Base-by-base conservation (phyloP, 345 rosid species). In the Trapa bicornis region DNA sequence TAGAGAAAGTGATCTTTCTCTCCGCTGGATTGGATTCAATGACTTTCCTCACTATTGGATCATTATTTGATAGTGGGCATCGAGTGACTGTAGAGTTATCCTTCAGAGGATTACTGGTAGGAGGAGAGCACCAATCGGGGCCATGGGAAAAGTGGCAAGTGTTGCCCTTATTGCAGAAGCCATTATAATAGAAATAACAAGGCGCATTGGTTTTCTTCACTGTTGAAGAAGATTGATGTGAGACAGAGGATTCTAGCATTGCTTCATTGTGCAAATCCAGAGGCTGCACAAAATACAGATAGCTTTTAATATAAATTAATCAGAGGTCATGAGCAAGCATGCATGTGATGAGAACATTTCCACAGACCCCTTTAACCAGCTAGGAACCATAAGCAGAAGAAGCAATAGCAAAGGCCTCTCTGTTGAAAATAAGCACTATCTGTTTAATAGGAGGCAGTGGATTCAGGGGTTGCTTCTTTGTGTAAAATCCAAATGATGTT, bases 141-240 rank as follows among this genome's bases (percentile, higher is more conserved):
- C 77, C 86, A 72, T 83, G 92, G 37, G 70, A 71, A 69, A 75
- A 87, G 39, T 81, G 71, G 75, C 92, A 87, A 56, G 53, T 72
- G 43, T 77, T 82, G 10, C 87, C 89, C 79, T 83, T 83, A 39
- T 66, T 66, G 71, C 89, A 87, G 73, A 75, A 65, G 9, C 86
- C 82, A 65, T 75, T 80, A 71, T 75, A 81, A 69, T 81, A 83
- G 68, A 83, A 87, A 62, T 79, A 73, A 74, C 89, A 84, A 45
- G 83, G 86, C 57, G 71, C 61, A 3, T 67, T 52, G 61, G 70
- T 71, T 65, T 74, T 80, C 73, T 78, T 81, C 16, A 35, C 68
- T 41, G 77, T 68, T 11, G 66, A 45, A 64, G 74, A 33, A 11
- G 66, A 61, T 29, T 54, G 60, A 22, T 54, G 33, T 17, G 35